Percentiles rank a stretch among this genome's conserved stretches.
These are phyloP conservation scores for Mycena maculata DNA, from an alignment of 768 basidiomycete species.

Conservation along the genomic window DNA sequence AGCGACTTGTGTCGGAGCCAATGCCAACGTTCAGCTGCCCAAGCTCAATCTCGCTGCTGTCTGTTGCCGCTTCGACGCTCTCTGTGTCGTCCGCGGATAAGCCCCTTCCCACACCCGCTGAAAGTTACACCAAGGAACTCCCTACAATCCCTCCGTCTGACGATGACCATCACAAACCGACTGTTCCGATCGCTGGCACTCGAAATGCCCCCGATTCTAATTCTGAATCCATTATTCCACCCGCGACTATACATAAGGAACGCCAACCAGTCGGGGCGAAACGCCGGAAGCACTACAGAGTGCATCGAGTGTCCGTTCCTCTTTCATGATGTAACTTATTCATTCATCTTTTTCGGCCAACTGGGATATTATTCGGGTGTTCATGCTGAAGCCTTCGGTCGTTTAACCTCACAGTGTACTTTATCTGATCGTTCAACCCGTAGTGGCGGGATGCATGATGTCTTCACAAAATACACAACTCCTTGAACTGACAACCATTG, in stretches of 20 bases:
- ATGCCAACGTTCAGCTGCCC: background rate
- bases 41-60: constrained; percentile 6
- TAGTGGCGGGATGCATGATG: too few species aligned
- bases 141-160: background rate
- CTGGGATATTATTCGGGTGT: too few species aligned
- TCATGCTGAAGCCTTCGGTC: too few species aligned
- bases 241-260: background rate
- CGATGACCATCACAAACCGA: background rate
- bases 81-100: constrained; percentile 8
- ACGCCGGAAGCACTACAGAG: constrained; percentile 15
- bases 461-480: too few species aligned
- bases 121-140: background rate
- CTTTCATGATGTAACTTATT: background rate
- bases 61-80: background rate
- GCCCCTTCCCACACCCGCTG: constrained; percentile 13
- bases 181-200: background rate
- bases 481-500: too few species aligned
- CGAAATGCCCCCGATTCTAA: background rate
- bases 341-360: too few species aligned
- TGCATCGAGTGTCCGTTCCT: background rate
- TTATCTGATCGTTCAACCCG: too few species aligned
- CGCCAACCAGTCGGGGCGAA: background rate
- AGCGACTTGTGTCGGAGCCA: constrained; percentile 11
- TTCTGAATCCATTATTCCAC: background rate
- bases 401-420: too few species aligned